Base-by-base conservation (phyloP, 139 green algal species). In the Micractinium conductrix region DNA sequence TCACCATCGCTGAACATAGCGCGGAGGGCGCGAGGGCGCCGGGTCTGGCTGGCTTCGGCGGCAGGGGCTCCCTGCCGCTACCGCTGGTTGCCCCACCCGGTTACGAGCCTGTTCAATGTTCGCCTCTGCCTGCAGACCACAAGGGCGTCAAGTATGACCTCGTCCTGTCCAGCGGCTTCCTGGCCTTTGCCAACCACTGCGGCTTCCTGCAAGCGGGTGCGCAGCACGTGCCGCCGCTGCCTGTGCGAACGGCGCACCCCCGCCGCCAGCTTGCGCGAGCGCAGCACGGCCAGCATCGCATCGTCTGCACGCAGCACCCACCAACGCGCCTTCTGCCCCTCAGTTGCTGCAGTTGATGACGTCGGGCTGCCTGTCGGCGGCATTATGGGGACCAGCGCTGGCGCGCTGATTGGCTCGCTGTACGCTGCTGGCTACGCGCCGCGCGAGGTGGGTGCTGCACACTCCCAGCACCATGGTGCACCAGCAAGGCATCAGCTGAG, bases 121-220 rank as follows among this genome's bases (percentile, higher is more conserved):
- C 42, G 30, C 26, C 9, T 1, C 1, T 37, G 67, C 35, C 12
- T 37, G 44, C 72, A 79, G 72, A 79, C 0, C 28, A 60, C n/a
- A 60, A 60, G 44, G 44, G 44, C n/a, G 44, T 45, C n/a, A 81
- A 81, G 50, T 85, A 86, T 44, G 95, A 98, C 82, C 69, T 98
- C 0, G 93, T 97, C 0, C 90, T 98, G 3, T 94, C 88, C 6
- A 94, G 86, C 67, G 95, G 95, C 38, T 98, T 98, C 80, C 81
- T 98, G 48, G 94, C 95, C 1, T 98, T 98, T 86, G 95, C 95
- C 28, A 88, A 92, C 40, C 95, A 98, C 84, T 97, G 58, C 67
- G 81, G 86, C 30, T 89, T 89, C 79, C 48, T 89, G 24, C 85
- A 89, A 65, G 85, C 84, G 21, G 70, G 70, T 78, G 70, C 70